Conservation (phyloP, 2,329 filamentous ascomycete species). For the Fusarium gaditjirri region DNA sequence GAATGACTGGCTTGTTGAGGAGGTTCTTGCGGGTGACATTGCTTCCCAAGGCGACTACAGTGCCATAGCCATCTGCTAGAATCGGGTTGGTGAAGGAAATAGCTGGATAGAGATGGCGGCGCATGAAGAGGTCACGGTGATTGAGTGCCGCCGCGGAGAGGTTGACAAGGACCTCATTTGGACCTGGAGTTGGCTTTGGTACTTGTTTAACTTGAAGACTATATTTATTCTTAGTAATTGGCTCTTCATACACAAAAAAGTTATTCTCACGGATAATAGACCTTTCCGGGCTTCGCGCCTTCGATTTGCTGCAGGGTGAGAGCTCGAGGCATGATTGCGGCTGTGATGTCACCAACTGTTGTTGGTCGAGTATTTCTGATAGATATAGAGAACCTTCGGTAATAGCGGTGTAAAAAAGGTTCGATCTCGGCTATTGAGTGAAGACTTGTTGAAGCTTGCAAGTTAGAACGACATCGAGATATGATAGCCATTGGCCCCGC, state of each 20-base stretch:
- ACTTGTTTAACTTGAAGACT: conserved; percentile 70
- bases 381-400: background rate
- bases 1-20: conserved; percentile 75
- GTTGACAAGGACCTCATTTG: conserved; percentile 77
- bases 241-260: background rate
- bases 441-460: background rate
- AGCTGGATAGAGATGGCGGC: conserved; percentile 89
- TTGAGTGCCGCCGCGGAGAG: conserved; percentile 87
- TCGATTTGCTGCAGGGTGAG: conserved; percentile 76
- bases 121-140: conserved; percentile 94
- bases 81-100: conserved; percentile 83
- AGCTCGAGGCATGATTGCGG: conserved; percentile 59
- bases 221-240: conserved; percentile 8
- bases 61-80: conserved; percentile 83
- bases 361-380: background rate
- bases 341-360: background rate
- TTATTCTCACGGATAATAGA: conserved; percentile 78
- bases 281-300: conserved; percentile 82
- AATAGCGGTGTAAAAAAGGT: background rate
- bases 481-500: conserved; percentile 17
- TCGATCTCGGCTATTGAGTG: background rate
- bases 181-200: conserved; percentile 70
- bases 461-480: background rate
- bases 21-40: conserved; percentile 53
- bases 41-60: conserved; percentile 73